Conservation (phyloP, 257 asterid species). For the Primulina eburnea region DNA sequence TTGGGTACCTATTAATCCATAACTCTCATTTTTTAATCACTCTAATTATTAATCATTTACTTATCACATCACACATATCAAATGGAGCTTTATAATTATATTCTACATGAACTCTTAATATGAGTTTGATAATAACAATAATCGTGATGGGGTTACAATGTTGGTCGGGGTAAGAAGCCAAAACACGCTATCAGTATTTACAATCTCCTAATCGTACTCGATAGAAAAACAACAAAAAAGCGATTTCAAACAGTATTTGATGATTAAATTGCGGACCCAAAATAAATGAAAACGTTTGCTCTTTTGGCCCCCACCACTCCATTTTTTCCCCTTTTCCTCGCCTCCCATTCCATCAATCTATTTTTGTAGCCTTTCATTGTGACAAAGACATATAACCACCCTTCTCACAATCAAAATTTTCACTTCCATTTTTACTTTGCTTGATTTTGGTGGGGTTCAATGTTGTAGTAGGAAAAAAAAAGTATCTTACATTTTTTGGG, state of each 20-base stretch:
- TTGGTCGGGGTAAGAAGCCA: neutral
- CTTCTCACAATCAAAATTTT: constrained; percentile 23
- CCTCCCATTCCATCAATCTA: neutral
- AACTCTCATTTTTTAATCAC: no score
- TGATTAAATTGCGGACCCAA: constrained; percentile 14
- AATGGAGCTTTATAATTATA: no score
- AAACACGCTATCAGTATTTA: neutral
- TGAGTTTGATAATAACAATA: neutral
- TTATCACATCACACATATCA: no score
- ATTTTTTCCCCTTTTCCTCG: neutral
- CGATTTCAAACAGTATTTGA: constrained; percentile 6
- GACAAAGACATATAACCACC: constrained; percentile 33
- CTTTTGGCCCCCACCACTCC: constrained; percentile 26
- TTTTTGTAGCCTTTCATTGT: constrained; percentile 5
- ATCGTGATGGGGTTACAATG: neutral
- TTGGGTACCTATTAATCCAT: no score
- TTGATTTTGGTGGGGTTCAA: neutral
- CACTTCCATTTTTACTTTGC: neutral
- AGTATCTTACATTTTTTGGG: no score
- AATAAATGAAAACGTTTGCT: constrained; percentile 6
- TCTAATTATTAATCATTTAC: no score
- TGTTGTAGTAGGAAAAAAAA: no score
- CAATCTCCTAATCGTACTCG: neutral
- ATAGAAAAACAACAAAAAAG: neutral
- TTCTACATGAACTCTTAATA: no score